Percentiles rank a stretch among this genome's conserved stretches.
Conservation (phyloP, 345 rosid species). For the Rhizophora mangle region DNA sequence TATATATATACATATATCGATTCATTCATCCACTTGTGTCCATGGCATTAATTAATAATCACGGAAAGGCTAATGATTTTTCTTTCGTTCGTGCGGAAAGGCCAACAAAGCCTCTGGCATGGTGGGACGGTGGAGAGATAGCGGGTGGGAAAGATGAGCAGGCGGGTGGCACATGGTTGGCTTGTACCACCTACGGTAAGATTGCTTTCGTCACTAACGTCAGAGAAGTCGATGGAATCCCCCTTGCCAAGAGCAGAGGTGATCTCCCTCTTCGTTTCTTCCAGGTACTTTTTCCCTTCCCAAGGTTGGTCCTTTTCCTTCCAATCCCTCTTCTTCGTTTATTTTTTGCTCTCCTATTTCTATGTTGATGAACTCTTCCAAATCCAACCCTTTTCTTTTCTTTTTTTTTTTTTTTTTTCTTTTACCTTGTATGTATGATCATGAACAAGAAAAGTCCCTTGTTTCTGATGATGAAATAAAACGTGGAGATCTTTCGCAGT, state of each 20-base stretch:
- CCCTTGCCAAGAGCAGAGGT: constrained; percentile 55
- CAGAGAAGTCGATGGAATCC: constrained; percentile 39
- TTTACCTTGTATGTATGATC: too few species aligned
- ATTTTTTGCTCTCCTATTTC: neutral
- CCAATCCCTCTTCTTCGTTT: neutral
- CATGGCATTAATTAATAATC: neutral
- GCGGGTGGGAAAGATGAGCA: constrained; percentile 68
- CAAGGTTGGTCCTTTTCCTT: neutral
- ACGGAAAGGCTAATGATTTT: neutral
- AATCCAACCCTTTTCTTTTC: too few species aligned
- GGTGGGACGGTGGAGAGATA: constrained; percentile 63
- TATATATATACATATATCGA: too few species aligned
- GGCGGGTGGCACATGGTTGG: constrained; percentile 88
- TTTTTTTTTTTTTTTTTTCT: too few species aligned
- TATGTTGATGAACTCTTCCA: neutral
- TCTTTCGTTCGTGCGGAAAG: constrained; percentile 26
- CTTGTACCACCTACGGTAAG: constrained; percentile 53
- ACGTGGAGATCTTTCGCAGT: too few species aligned
- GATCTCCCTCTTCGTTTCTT: constrained; percentile 67
- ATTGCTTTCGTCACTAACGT: constrained; percentile 71
- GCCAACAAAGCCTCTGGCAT: constrained; percentile 58
- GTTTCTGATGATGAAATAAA: too few species aligned
- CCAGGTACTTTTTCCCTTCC: constrained; percentile 31
- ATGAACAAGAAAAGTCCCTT: too few species aligned
- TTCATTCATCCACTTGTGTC: neutral